These are phyloP conservation scores for Panus rudis DNA, from an alignment of 768 basidiomycete genomes.

Conservation along the genomic window DNA sequence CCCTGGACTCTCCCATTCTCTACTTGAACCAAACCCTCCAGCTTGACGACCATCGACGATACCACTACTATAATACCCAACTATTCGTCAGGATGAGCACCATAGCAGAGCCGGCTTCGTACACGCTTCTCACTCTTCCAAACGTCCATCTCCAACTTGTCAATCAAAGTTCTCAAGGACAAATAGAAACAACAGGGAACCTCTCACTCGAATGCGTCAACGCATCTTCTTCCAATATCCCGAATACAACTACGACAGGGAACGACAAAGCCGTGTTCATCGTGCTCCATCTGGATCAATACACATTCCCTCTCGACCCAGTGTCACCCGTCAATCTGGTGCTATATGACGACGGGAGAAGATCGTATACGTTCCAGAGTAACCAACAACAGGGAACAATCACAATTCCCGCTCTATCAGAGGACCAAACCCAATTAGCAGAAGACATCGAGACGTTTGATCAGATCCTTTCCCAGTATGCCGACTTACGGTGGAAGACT, in stretches of 20 bases:
- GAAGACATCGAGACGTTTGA: constrained; percentile 64
- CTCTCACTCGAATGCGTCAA: constrained; percentile 58
- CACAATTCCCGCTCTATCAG: constrained; percentile 8
- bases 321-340: constrained; percentile 36
- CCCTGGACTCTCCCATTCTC: too few relatives aligned
- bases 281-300: constrained; percentile 46
- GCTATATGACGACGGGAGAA: constrained; percentile 25
- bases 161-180: too few relatives aligned
- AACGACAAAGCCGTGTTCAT: constrained; percentile 56
- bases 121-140: constrained; percentile 47
- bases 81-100: too few relatives aligned
- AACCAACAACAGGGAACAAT: constrained; percentile 20
- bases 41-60: too few relatives aligned
- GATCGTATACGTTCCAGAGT: constrained; percentile 42
- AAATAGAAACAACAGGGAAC: constrained; percentile 29
- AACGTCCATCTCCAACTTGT: constrained; percentile 45
- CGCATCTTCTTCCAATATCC: constrained; percentile 25
- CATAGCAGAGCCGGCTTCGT: too few relatives aligned
- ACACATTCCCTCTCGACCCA: constrained; percentile 60
- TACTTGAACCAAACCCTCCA: too few relatives aligned
- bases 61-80: too few relatives aligned
- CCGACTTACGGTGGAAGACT: constrained; percentile 28
- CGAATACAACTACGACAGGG: constrained; percentile 6
- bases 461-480: constrained; percentile 61
- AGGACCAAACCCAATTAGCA: constrained; percentile 27